Percentiles rank a stretch among this genome's conserved stretches.
These are phyloP conservation scores for Paecilomyces fulvus DNA, from an alignment of 2,329 filamentous ascomycete species.

Conservation along the genomic window DNA sequence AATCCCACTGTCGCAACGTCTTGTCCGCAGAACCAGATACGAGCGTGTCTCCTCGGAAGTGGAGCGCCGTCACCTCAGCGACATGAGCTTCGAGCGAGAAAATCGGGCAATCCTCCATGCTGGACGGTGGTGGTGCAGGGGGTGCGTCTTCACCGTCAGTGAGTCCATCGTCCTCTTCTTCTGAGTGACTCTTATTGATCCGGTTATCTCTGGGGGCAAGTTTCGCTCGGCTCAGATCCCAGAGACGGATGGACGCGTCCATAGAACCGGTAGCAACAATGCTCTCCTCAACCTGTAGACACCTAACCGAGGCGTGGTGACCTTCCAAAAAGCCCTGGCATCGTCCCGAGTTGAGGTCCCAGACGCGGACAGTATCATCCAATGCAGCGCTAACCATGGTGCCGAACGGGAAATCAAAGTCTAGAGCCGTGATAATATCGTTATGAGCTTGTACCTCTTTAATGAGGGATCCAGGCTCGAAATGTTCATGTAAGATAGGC, in stretches of 20 bases:
- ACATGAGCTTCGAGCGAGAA: constrained; percentile 84
- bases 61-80: constrained; percentile 85
- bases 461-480: constrained; percentile 80
- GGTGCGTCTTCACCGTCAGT: constrained; percentile 64
- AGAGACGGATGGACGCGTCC: constrained; percentile 88
- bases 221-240: constrained; percentile 85
- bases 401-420: constrained; percentile 96
- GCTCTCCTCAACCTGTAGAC: constrained; percentile 91
- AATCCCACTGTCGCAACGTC: constrained; percentile 93
- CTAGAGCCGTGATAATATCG: constrained; percentile 79
- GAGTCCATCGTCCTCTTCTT: constrained; percentile 52
- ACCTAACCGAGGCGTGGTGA: constrained; percentile 85
- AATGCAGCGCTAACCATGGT: constrained; percentile 86
- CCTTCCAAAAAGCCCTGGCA: constrained; percentile 90
- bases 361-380: constrained; percentile 90
- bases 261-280: constrained; percentile 89
- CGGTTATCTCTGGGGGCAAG: constrained; percentile 60
- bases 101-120: constrained; percentile 83
- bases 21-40: constrained; percentile 97
- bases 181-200: constrained; percentile 41
- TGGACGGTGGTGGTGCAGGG: constrained; percentile 60
- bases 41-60: constrained; percentile 80
- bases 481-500: constrained; percentile 92
- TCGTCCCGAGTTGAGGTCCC: constrained; percentile 88
- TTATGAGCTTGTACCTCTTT: constrained; percentile 81